A percentile compares a stretch with the other conserved stretches of the same genome.
phyloP scores from a whole-genome alignment of 345 rosid species.

The Citrus unshiu region DNA sequence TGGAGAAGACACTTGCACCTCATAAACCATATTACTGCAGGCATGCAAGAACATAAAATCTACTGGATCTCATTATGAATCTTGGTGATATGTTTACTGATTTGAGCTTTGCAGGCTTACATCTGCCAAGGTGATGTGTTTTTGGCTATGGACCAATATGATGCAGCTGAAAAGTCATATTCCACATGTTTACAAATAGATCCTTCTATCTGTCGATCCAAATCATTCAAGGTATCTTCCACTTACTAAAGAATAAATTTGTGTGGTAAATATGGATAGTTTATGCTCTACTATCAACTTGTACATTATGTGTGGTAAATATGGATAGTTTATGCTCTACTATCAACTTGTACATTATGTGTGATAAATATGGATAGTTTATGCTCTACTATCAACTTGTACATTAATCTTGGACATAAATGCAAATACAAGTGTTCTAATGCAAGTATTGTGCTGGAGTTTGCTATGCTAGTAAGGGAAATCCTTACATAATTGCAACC shows the following conservation, averaged over 20 bases:
- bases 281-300: background rate
- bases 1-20: background rate
- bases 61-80: background rate
- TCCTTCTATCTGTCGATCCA: slow-evolving; percentile 68
- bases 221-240: slow-evolving; percentile 62
- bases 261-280: background rate
- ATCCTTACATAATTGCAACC: background rate
- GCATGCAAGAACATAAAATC: background rate
- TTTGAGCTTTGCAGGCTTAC: slow-evolving; percentile 41
- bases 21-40: background rate
- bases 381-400: background rate
- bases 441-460: background rate
- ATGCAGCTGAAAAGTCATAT: slow-evolving; percentile 68
- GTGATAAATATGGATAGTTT: background rate
- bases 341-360: background rate
- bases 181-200: slow-evolving; percentile 54
- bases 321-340: too few relatives aligned
- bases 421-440: background rate
- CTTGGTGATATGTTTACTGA: background rate
- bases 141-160: slow-evolving; percentile 56
- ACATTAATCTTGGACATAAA: background rate
- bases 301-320: too few relatives aligned
- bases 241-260: background rate
- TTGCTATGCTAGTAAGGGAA: background rate
- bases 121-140: slow-evolving; percentile 80